Base-by-base conservation (phyloP, 257 asterid species). In the Rehmannia glutinosa region DNA sequence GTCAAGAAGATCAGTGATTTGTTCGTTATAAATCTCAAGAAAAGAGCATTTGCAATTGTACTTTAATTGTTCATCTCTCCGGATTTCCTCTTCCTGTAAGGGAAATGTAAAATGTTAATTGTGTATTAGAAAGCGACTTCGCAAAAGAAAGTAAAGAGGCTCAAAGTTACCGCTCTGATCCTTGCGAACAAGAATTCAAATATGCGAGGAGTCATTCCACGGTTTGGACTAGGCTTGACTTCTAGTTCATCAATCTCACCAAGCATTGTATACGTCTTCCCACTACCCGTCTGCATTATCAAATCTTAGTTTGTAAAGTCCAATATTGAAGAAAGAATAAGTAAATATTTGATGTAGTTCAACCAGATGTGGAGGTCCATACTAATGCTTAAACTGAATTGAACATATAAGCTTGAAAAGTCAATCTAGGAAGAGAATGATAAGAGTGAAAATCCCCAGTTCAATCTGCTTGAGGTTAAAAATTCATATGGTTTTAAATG, bases 181-280 rank as follows among this genome's bases (percentile, higher is more conserved):
- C 99, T 87, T 41, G 97, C 96, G 80, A 94, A 94, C 77, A 94
- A 84, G 82, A 86, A 94, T 70, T 94, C 99, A 80, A 94, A 94
- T 64, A 94, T 84, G 50, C 97, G 96, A 25, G 97, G 99, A 4
- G 96, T 94, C 96, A 94, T 91, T 70, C 99, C 99, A 71, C 97
- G 95, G 56, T 91, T 77, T 17, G 82, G 69, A 68, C 97, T 87
- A 46, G 97, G 99, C 74, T 72, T 85, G 43, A 83, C 79, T 75
- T 85, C 91, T 23, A 91, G 79, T 66, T 75, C 93, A 68, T 88
- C 97, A 64, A 86, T 89, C 59, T 89, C 91, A 10, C 99, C 99
- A 53, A 94, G 97, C 99, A 94, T 94, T 65, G 99, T 94, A 56
- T 82, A 77, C 6, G 99, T 94, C 85, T 94, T 94, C 68, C 99